A percentile compares a stretch with the other conserved stretches of the same genome.
Evolutionary conservation across 1,139 yeast species (phyloP).

Genomic region (Pneumocystis jirovecii): DNA sequence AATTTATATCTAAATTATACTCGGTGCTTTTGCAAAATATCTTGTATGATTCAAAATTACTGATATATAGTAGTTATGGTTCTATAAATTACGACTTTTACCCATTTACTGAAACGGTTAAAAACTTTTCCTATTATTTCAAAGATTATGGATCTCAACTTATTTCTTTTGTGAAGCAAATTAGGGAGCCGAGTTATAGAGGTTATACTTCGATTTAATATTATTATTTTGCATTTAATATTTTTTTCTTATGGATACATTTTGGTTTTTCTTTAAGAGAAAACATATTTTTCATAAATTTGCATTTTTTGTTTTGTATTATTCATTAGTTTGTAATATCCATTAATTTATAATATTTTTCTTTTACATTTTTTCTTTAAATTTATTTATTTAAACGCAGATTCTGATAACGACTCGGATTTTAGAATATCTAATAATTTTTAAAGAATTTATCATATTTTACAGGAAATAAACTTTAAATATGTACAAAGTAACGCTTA

Average conservation of each 20-base stretch:
- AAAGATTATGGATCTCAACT: not conserved
- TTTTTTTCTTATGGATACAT: not conserved
- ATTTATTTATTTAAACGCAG: no score
- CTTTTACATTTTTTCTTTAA: no score
- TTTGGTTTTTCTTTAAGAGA: not conserved
- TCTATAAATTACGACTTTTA: not conserved
- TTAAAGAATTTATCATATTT: not conserved
- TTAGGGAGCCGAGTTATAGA: not conserved
- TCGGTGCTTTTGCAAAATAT: not conserved
- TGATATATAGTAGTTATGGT: not conserved
- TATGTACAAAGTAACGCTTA: slow-evolving; percentile 1
- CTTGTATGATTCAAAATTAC: not conserved
- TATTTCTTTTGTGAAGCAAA: not conserved
- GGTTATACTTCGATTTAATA: not conserved
- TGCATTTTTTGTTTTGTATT: no score
- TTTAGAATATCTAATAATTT: no score
- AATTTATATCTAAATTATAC: not conserved
- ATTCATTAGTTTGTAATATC: no score
- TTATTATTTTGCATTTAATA: not conserved
- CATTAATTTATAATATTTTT: no score
- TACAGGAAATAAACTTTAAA: not conserved
- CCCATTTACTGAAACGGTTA: not conserved
- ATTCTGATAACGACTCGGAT: no score
- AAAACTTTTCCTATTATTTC: not conserved
- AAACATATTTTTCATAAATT: not conserved